phyloP scores from a whole-genome alignment of 176 grass and related monocot species.

The Neostapfia colusana region DNA sequence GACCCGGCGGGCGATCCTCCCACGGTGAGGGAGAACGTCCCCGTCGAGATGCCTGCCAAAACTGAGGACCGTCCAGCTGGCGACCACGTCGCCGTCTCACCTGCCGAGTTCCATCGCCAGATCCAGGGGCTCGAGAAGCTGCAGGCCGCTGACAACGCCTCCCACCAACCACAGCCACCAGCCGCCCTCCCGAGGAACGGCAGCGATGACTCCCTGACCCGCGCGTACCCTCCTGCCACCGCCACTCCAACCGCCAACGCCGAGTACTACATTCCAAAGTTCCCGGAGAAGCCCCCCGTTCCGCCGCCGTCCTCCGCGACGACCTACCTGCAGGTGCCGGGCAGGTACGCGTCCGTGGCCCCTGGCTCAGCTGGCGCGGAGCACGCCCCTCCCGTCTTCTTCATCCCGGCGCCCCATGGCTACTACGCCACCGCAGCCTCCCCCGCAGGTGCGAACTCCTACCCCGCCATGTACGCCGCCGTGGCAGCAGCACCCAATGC shows the following conservation, averaged over 20 bases:
- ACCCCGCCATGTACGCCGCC: slow-evolving; percentile 48
- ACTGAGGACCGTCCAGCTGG: slow-evolving; percentile 39
- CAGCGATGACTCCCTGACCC: slow-evolving; percentile 69
- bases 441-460: slow-evolving; percentile 40
- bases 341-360: slow-evolving; percentile 58
- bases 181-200: slow-evolving; percentile 50
- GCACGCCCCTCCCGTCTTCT: slow-evolving; percentile 48
- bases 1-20: slow-evolving; percentile 50
- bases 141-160: slow-evolving; percentile 53
- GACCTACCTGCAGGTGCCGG: slow-evolving; percentile 49
- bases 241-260: slow-evolving; percentile 21
- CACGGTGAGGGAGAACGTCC: slow-evolving; percentile 35
- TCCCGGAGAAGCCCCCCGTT: slow-evolving; percentile 55
- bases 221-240: slow-evolving; percentile 46
- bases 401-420: slow-evolving; percentile 62
- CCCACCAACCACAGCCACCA: slow-evolving; percentile 30
- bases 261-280: slow-evolving; percentile 59
- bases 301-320: slow-evolving; percentile 36
- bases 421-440: slow-evolving; percentile 54
- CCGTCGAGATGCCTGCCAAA: slow-evolving; percentile 60
- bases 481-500: slow-evolving; percentile 36
- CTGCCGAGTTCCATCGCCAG: slow-evolving; percentile 63
- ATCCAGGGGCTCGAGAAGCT: slow-evolving; percentile 74
- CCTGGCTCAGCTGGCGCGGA: slow-evolving; percentile 51
- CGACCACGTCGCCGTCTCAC: slow-evolving; percentile 34